Evolutionary conservation across 1,284 basidiomycete genomes (phyloP).

Genomic region (Xerocomus amazonicus): DNA sequence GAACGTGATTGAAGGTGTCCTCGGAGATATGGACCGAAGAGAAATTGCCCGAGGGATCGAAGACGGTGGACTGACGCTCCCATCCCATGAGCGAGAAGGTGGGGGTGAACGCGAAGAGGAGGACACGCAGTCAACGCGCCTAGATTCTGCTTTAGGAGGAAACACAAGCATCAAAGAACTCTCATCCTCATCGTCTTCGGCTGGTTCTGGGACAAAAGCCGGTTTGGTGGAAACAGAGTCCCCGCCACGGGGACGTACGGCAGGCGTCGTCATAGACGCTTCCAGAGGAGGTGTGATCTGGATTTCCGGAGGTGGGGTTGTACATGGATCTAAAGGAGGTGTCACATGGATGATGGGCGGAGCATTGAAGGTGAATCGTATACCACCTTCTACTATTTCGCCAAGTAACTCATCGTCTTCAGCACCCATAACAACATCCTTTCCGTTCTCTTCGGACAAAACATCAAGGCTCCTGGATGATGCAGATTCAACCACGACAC

Average conservation of each 20-base stretch:
- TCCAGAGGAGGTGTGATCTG: constrained; percentile 21
- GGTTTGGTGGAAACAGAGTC: constrained; percentile 4
- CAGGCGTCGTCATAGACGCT: constrained; percentile 6
- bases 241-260: constrained; percentile 8
- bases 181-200: constrained; percentile 35
- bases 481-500: constrained; percentile 41
- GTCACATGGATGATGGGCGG: constrained; percentile 45
- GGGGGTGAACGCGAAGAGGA: constrained; percentile 24
- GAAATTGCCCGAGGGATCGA: constrained; percentile 48
- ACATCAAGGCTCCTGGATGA: constrained; percentile 30
- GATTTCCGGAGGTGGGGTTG: constrained; percentile 31
- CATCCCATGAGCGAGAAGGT: constrained; percentile 10
- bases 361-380: constrained; percentile 65
- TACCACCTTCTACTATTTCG: constrained; percentile 55
- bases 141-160: constrained; percentile 14
- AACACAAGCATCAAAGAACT: constrained; percentile 23
- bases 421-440: constrained; percentile 34
- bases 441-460: constrained; percentile 48
- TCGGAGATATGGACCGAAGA: constrained; percentile 34
- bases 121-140: constrained; percentile 9
- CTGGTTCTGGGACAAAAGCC: constrained; percentile 18
- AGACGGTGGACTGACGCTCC: constrained; percentile 39
- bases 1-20: constrained; percentile 24
- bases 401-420: constrained; percentile 45
- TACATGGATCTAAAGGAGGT: constrained; percentile 41